Evolutionary conservation across 495 filamentous ascomycete genomes (phyloP).

Genomic region (Pyrenula aspistea): DNA sequence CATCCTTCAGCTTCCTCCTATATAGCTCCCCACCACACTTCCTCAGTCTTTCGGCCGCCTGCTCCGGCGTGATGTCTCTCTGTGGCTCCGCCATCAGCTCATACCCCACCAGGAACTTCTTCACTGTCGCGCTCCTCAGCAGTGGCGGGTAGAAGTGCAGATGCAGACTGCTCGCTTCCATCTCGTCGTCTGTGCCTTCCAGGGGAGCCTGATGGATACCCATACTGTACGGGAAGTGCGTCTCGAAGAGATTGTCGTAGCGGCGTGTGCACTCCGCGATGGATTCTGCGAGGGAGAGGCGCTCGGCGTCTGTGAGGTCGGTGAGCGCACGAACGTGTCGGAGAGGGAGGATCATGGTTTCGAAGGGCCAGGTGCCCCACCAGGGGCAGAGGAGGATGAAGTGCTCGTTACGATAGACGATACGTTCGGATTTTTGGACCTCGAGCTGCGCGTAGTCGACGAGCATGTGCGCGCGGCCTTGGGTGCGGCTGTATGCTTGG

Average conservation of each 20-base stretch:
- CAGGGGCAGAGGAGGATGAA: slow-evolving; percentile 87
- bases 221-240: slow-evolving; percentile 87
- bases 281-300: slow-evolving; percentile 60
- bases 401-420: slow-evolving; percentile 72
- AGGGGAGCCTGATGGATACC: slow-evolving; percentile 93
- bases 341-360: slow-evolving; percentile 81
- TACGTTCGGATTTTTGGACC: slow-evolving; percentile 64
- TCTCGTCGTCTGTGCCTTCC: slow-evolving; percentile 70
- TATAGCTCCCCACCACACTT: slow-evolving; percentile 73
- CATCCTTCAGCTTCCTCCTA: slow-evolving; percentile 46
- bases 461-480: slow-evolving; percentile 61
- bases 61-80: slow-evolving; percentile 94
- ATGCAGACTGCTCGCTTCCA: slow-evolving; percentile 80
- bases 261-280: slow-evolving; percentile 77
- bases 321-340: slow-evolving; percentile 69
- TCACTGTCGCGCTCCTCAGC: slow-evolving; percentile 81
- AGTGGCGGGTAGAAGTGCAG: slow-evolving; percentile 96
- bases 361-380: slow-evolving; percentile 97
- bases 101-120: slow-evolving; percentile 92
- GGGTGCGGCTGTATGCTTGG: slow-evolving; percentile 57
- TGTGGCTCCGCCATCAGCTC: slow-evolving; percentile 96
- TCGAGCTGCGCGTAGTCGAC: slow-evolving; percentile 82
- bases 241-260: slow-evolving; percentile 97
- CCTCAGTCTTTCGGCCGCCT: slow-evolving; percentile 71
- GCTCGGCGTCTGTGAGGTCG: slow-evolving; percentile 61